Evolutionary conservation across 1,284 basidiomycete genomes (phyloP).

Genomic region (Kalmanozyma brasiliensis): DNA sequence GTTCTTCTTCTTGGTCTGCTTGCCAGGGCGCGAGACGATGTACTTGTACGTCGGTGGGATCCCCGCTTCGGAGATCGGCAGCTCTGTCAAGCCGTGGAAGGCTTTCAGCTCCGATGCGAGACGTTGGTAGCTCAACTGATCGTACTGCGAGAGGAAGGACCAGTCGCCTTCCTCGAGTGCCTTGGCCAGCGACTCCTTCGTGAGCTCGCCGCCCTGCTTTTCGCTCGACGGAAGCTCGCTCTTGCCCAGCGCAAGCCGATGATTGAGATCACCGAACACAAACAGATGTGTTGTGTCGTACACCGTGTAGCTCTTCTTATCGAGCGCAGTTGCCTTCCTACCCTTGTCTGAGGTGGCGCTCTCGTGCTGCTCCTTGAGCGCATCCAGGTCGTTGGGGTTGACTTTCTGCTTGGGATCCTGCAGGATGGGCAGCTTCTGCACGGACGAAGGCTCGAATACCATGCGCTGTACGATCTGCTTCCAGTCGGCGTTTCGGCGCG

Average conservation of each 20-base stretch:
- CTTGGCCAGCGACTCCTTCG: slow-evolving; percentile 34
- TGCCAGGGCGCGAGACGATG: slow-evolving; percentile 39
- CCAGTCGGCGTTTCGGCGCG: slow-evolving; percentile 82
- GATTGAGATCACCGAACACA: slow-evolving; percentile 68
- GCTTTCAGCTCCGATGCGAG: slow-evolving; percentile 38
- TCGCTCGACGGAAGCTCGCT: slow-evolving; percentile 21
- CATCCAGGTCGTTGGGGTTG: slow-evolving; percentile 33
- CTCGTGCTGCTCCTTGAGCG: slow-evolving; percentile 68
- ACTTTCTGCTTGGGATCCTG: slow-evolving; percentile 24
- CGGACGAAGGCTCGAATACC: slow-evolving; percentile 73
- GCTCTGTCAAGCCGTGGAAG: slow-evolving; percentile 60
- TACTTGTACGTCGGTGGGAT: slow-evolving; percentile 67
- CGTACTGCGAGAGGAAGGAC: slow-evolving; percentile 53
- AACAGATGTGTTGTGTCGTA: slow-evolving; percentile 68
- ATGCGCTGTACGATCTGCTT: slow-evolving; percentile 80
- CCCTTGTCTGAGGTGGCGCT: slow-evolving; percentile 71
- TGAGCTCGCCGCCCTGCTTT: slow-evolving; percentile 22
- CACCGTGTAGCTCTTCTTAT: slow-evolving; percentile 54
- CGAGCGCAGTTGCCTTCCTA: slow-evolving; percentile 69
- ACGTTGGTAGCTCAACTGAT: slow-evolving; percentile 59
- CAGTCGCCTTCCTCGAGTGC: slow-evolving; percentile 52
- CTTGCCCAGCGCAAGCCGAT: slow-evolving; percentile 61
- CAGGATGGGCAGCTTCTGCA: slow-evolving; percentile 43
- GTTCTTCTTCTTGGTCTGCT: slow-evolving; percentile 39
- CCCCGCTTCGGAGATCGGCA: slow-evolving; percentile 38